Percentiles rank a stretch among this genome's conserved stretches.
Evolutionary conservation across 2,329 filamentous ascomycete genomes (phyloP).

Genomic region (Arthroderma sp.): DNA sequence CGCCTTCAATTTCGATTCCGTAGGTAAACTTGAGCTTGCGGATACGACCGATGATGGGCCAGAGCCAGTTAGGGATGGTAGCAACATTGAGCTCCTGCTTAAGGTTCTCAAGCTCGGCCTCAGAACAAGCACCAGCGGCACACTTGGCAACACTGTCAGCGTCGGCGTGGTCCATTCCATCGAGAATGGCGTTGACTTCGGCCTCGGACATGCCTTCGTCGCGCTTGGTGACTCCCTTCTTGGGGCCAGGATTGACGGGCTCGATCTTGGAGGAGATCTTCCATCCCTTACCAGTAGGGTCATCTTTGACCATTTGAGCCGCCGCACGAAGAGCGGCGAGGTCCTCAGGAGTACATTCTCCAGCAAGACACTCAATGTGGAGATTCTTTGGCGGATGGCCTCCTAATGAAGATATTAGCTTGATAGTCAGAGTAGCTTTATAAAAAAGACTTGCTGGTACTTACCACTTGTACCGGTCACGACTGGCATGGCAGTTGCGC

Average conservation of each 20-base stretch:
- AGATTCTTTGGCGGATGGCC: background rate
- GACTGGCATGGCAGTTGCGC: background rate
- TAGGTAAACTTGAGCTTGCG: conserved; percentile 11
- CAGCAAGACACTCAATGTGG: conserved; percentile 8
- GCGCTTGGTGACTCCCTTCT: conserved; percentile 5
- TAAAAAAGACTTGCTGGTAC: background rate
- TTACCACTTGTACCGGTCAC: background rate
- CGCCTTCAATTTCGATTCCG: conserved; percentile 5
- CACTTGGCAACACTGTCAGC: conserved; percentile 4
- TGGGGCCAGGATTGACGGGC: background rate
- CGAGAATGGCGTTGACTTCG: conserved; percentile 1
- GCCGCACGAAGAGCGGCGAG: conserved; percentile 1
- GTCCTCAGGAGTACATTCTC: conserved; percentile 7
- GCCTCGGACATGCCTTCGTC: background rate
- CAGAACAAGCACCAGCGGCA: conserved; percentile 1
- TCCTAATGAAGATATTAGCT: background rate
- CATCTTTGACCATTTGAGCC: conserved; percentile 3
- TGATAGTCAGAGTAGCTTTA: background rate
- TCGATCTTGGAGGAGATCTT: conserved; percentile 7
- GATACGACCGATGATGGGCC: conserved; percentile 8
- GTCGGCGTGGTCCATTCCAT: background rate
- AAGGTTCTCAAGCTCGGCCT: conserved; percentile 3
- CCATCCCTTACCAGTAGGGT: conserved; percentile 6
- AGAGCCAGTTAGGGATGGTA: conserved; percentile 5
- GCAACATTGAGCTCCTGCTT: conserved; percentile 6